Evolutionary conservation across 2,329 filamentous ascomycete genomes (phyloP).

Genomic region (Fusarium zealandicum): DNA sequence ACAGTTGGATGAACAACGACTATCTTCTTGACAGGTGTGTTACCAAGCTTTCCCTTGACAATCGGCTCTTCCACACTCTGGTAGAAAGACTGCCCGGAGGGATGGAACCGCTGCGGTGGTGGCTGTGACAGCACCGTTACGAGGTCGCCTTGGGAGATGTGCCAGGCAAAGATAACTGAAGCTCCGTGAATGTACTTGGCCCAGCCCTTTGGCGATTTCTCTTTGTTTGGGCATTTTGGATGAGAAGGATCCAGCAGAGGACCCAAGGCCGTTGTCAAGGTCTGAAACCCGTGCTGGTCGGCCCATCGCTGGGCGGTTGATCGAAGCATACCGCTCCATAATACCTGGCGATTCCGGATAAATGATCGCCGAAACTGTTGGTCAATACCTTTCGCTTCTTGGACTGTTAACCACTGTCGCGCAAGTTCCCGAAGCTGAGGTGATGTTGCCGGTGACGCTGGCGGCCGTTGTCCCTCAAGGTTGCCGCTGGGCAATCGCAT

Average conservation of each 20-base stretch:
- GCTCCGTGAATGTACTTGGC: slow-evolving; percentile 4
- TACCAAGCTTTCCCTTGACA: neutral
- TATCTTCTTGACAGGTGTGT: neutral
- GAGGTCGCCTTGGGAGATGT: neutral
- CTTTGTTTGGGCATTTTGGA: neutral
- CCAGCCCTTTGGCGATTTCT: neutral
- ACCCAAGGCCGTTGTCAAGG: slow-evolving; percentile 5
- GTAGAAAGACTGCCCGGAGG: neutral
- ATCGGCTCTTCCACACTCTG: neutral
- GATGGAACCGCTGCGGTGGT: slow-evolving; percentile 3
- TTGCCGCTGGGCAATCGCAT: neutral
- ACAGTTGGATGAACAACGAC: neutral
- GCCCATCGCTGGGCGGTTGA: slow-evolving; percentile 1
- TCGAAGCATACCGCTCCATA: slow-evolving; percentile 2
- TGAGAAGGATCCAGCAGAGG: neutral
- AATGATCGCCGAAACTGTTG: neutral
- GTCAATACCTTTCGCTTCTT: neutral
- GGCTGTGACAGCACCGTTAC: slow-evolving; percentile 5
- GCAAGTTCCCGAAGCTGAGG: neutral
- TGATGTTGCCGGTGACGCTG: too few relatives aligned
- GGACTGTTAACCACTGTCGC: neutral
- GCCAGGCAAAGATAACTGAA: slow-evolving; percentile 5
- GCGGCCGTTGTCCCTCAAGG: neutral
- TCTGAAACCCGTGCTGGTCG: slow-evolving; percentile 3
- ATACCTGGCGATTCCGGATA: neutral